Conservation (phyloP, 2,329 filamentous ascomycete genomes). For the Lecanosticta acicola region DNA sequence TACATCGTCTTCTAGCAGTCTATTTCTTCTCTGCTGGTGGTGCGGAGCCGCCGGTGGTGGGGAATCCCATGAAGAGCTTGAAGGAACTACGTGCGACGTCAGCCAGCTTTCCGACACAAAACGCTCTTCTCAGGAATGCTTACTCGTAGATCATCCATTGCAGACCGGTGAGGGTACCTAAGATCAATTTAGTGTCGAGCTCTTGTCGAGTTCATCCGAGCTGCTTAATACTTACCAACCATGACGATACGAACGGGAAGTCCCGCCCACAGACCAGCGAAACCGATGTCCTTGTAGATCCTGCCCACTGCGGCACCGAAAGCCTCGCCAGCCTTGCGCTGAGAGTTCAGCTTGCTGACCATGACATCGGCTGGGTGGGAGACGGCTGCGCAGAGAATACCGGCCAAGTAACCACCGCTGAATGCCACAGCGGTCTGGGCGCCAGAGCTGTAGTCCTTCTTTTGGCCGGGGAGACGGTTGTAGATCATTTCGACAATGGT, state of each 20-base stretch:
- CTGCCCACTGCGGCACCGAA: constrained; percentile 54
- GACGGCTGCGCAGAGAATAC: constrained; percentile 56
- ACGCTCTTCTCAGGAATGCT: neutral
- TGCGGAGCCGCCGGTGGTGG: constrained; percentile 65
- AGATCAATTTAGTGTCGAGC: constrained; percentile 70
- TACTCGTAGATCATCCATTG: constrained; percentile 54
- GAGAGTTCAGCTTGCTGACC: constrained; percentile 58
- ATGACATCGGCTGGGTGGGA: constrained; percentile 61
- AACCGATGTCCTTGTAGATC: constrained; percentile 60
- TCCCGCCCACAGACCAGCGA: constrained; percentile 82
- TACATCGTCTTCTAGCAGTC: too few species aligned
- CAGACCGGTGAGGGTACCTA: constrained; percentile 66
- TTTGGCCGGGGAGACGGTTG: constrained; percentile 50
- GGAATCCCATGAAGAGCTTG: constrained; percentile 55
- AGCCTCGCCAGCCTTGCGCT: constrained; percentile 52
- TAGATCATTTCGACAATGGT: constrained; percentile 56
- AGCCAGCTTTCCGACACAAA: neutral
- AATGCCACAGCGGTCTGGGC: constrained; percentile 58
- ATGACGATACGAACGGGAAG: constrained; percentile 53
- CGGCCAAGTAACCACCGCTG: constrained; percentile 57
- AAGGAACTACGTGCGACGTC: constrained; percentile 31
- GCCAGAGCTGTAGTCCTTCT: constrained; percentile 46
- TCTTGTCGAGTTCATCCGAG: neutral
- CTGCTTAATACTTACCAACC: constrained; percentile 12
- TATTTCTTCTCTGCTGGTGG: neutral